Percentiles rank a stretch among this genome's conserved stretches.
phyloP scores from a whole-genome alignment of 208 protist species.

The Leishmania lainsoni region DNA sequence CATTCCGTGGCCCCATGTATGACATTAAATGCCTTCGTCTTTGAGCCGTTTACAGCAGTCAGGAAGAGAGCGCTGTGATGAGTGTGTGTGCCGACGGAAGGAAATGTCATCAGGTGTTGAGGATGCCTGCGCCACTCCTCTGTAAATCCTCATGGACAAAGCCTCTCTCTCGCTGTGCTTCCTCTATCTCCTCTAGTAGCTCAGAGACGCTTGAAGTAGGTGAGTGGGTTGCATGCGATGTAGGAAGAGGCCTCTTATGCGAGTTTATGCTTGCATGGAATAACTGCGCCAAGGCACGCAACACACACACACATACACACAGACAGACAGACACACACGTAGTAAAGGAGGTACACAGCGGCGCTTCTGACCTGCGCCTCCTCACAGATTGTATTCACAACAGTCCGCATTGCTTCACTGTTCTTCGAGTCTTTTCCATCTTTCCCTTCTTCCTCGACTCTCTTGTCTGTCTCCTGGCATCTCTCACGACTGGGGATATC shows the following conservation, averaged over 20 bases:
- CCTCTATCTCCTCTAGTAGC: neutral
- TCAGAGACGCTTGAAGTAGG: neutral
- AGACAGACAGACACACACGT: conserved; percentile 1
- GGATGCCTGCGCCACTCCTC: neutral
- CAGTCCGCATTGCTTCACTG: neutral
- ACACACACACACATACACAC: neutral
- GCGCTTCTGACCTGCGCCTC: neutral
- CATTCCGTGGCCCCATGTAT: neutral
- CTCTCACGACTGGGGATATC: neutral
- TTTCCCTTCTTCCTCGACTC: neutral
- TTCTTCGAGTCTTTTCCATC: neutral
- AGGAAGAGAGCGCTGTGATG: neutral
- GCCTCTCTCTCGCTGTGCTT: neutral
- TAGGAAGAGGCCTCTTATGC: neutral
- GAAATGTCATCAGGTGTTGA: neutral
- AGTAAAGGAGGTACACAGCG: neutral
- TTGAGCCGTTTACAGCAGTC: neutral
- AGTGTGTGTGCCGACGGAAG: neutral
- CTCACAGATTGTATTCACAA: neutral
- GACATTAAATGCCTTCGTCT: neutral
- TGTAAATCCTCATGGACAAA: neutral
- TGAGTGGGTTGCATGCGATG: neutral
- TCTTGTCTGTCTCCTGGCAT: neutral
- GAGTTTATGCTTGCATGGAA: neutral
- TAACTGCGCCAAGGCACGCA: neutral